These are phyloP conservation scores for Peronospora farinosa DNA, from an alignment of 352 stramenopile genomes.

Conservation along the genomic window DNA sequence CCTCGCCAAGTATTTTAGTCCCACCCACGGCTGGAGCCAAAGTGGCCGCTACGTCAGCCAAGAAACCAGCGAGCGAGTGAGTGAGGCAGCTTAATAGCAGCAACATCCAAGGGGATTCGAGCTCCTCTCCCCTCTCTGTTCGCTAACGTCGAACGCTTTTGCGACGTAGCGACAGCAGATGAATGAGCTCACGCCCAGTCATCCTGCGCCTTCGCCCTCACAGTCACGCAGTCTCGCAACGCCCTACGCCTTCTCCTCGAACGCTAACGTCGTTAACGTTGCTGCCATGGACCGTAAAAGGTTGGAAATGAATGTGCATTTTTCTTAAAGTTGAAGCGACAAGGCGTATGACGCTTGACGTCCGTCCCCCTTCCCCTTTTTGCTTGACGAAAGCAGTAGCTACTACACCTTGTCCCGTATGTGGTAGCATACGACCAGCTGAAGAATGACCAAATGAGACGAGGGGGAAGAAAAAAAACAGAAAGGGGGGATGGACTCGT, in stretches of 20 bases:
- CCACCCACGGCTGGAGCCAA: conserved; percentile 30
- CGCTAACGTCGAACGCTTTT: conserved; percentile 7
- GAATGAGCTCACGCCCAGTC: conserved; percentile 38
- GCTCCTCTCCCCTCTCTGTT: conserved; percentile 4
- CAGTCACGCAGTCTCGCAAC: conserved; percentile 22
- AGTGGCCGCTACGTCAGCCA: conserved; percentile 24
- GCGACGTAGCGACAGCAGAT: conserved; percentile 23
- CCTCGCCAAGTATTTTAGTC: conserved; percentile 35
- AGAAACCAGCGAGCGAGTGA: conserved; percentile 28
- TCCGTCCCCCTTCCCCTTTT: conserved; percentile 15
- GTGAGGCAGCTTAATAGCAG: conserved; percentile 3
- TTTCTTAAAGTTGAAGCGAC: conserved; percentile 30
- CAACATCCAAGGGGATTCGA: conserved; percentile 4
- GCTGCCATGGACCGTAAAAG: conserved; percentile 29
- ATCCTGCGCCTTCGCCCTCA: conserved; percentile 16
- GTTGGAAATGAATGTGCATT: conserved; percentile 19
- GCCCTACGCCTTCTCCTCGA: conserved; percentile 21
- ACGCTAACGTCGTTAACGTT: conserved; percentile 22
- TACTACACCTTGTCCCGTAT: conserved; percentile 18
- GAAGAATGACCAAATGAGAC: conserved; percentile 7
- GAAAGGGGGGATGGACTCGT: conserved; percentile 21
- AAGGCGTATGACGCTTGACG: conserved; percentile 10
- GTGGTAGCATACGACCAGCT: conserved; percentile 20
- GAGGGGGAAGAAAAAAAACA: conserved; percentile 21
- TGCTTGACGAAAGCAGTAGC: background rate